phyloP scores from a whole-genome alignment of 345 rosid species.

The Linum lewisii region DNA sequence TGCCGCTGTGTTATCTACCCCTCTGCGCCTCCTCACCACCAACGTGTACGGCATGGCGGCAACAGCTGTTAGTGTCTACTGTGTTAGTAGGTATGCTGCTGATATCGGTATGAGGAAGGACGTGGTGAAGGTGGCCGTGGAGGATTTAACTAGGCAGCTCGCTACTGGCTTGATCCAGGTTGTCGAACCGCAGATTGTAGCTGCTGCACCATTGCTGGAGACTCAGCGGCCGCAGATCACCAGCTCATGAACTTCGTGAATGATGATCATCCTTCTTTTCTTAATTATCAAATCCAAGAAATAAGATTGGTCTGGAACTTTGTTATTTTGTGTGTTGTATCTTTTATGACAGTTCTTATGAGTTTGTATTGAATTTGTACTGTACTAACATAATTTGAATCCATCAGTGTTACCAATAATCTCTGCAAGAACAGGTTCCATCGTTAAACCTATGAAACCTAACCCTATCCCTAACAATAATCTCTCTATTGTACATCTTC shows the following conservation, averaged over 20 bases:
- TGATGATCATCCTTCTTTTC: neutral
- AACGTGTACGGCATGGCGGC: conserved; percentile 82
- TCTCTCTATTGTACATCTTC: conserved; percentile 54
- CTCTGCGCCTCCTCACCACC: conserved; percentile 63
- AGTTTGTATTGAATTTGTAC: neutral
- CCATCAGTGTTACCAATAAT: conserved; percentile 50
- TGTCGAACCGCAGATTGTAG: neutral
- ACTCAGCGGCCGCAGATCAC: neutral
- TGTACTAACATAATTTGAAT: neutral
- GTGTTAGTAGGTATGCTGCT: conserved; percentile 69
- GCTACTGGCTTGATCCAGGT: neutral
- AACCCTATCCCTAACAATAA: conserved; percentile 71
- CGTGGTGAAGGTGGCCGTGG: conserved; percentile 57
- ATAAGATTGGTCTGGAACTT: neutral
- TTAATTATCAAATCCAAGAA: neutral
- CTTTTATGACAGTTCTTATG: neutral
- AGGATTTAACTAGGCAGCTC: conserved; percentile 34
- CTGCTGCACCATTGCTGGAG: neutral
- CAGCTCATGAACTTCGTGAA: neutral
- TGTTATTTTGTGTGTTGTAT: neutral
- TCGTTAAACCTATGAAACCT: conserved; percentile 67
- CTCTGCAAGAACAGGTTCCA: conserved; percentile 74
- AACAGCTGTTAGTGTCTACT: conserved; percentile 66
- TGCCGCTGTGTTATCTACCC: conserved; percentile 62
- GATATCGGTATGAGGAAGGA: conserved; percentile 83